phyloP scores from a whole-genome alignment of 164 flowering plant species.

The Brasenia schreberi region DNA sequence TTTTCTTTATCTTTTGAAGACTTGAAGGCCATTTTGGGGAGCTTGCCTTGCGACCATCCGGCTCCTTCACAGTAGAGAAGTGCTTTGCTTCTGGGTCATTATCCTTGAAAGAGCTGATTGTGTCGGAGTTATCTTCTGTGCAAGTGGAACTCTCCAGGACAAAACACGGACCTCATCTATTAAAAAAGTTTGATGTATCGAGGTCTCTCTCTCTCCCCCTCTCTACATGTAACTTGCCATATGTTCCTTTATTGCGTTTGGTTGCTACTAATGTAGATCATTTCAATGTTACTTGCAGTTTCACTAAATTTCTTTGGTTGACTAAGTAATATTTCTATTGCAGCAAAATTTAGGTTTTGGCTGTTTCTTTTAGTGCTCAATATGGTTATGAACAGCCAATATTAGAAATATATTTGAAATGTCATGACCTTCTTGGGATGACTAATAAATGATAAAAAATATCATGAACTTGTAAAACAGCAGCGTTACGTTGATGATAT shows the following conservation, averaged over 20 bases:
- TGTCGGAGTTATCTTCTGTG: slow-evolving; percentile 48
- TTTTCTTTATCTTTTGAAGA: slow-evolving; percentile 18
- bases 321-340: too few species aligned
- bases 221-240: not conserved
- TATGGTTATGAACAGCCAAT: too few species aligned
- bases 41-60: slow-evolving; percentile 57
- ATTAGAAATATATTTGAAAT: too few species aligned
- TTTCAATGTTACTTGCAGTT: not conserved
- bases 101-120: slow-evolving; percentile 55
- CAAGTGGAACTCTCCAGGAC: slow-evolving; percentile 63
- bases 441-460: too few species aligned
- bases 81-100: slow-evolving; percentile 48
- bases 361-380: too few species aligned
- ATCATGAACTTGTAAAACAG: too few species aligned
- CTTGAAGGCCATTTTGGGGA: slow-evolving; percentile 73
- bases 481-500: too few species aligned
- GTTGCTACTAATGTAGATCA: not conserved
- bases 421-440: too few species aligned
- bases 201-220: slow-evolving; percentile 22
- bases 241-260: not conserved
- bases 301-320: too few species aligned
- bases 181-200: slow-evolving; percentile 65
- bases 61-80: slow-evolving; percentile 76
- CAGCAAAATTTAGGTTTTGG: too few species aligned
- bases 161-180: slow-evolving; percentile 75